These are phyloP conservation scores for Lactuca sativa DNA, from an alignment of 129 eudicot species.

Conservation along the genomic window DNA sequence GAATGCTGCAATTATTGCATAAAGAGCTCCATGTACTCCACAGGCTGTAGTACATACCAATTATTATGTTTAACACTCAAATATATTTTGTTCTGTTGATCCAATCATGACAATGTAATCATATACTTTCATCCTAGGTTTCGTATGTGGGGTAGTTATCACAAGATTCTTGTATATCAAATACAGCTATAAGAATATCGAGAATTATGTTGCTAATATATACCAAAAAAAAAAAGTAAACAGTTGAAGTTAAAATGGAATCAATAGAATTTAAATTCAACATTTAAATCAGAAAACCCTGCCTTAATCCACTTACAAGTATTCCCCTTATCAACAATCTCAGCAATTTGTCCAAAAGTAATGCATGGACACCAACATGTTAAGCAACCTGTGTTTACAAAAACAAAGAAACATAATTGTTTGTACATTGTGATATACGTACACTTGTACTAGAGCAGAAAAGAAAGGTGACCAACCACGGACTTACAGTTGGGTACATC, in stretches of 20 bases:
- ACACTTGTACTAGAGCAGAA: neutral
- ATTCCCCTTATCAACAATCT: constrained; percentile 65
- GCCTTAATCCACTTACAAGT: constrained; percentile 42
- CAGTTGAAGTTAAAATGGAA: too few species aligned
- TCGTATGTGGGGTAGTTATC: too few species aligned
- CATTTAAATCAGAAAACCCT: neutral
- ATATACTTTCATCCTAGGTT: too few species aligned
- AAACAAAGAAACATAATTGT: too few species aligned
- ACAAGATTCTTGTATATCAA: too few species aligned
- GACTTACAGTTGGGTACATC: constrained; percentile 59
- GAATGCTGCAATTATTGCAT: constrained; percentile 25
- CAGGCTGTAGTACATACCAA: constrained; percentile 46
- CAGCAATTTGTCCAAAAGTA: constrained; percentile 74
- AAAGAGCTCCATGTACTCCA: constrained; percentile 39
- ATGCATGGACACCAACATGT: constrained; percentile 75
- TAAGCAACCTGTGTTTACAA: constrained; percentile 46
- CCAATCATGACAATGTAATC: too few species aligned
- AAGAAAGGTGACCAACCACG: neutral
- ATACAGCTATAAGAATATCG: too few species aligned
- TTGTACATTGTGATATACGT: neutral
- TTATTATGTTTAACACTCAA: neutral
- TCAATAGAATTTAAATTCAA: too few species aligned
- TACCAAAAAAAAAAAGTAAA: too few species aligned
- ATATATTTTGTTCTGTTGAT: too few species aligned
- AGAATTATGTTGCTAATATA: too few species aligned